These are phyloP conservation scores for Wickerhamomyces sp. DNA, from an alignment of 1,139 yeast species.

Conservation along the genomic window DNA sequence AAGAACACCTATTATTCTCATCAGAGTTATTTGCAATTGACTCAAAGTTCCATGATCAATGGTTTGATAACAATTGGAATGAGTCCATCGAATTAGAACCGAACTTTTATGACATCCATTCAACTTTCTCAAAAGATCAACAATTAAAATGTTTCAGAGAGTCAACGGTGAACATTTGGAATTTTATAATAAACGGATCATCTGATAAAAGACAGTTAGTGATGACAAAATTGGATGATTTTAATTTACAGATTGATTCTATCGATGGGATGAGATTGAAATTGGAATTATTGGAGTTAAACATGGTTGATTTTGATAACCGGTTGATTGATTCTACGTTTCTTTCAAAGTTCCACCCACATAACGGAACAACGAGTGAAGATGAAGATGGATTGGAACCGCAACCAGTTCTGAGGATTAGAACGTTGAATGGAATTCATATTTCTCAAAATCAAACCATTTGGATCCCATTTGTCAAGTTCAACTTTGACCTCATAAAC, in stretches of 20 bases:
- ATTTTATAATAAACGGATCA: slow-evolving; percentile 21
- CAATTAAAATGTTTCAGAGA: slow-evolving; percentile 16
- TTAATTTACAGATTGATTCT: slow-evolving; percentile 26
- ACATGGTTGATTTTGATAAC: slow-evolving; percentile 29
- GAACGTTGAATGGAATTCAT: slow-evolving; percentile 10
- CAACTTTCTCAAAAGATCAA: too few species aligned
- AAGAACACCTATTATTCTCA: slow-evolving; percentile 5
- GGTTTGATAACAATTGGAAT: slow-evolving; percentile 1
- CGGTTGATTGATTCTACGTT: slow-evolving; percentile 4
- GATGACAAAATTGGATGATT: slow-evolving; percentile 21
- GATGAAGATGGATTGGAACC: slow-evolving; percentile 8
- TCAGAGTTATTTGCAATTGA: slow-evolving; percentile 14
- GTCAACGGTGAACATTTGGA: slow-evolving; percentile 15
- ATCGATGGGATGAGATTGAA: slow-evolving; percentile 33
- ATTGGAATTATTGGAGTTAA: slow-evolving; percentile 34
- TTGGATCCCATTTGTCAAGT: slow-evolving; percentile 5
- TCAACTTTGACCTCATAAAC: not conserved
- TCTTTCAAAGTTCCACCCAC: slow-evolving; percentile 1
- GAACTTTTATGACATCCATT: slow-evolving; percentile 12
- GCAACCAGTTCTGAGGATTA: slow-evolving; percentile 6
- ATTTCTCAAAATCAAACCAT: slow-evolving; percentile 6
- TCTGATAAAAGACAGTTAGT: slow-evolving; percentile 6
- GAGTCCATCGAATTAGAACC: slow-evolving; percentile 4
- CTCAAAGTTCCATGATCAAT: slow-evolving; percentile 10
- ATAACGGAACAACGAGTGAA: slow-evolving; percentile 6